These are phyloP conservation scores for Anethum foeniculum DNA, from an alignment of 140 eudicot genomes.

Conservation along the genomic window DNA sequence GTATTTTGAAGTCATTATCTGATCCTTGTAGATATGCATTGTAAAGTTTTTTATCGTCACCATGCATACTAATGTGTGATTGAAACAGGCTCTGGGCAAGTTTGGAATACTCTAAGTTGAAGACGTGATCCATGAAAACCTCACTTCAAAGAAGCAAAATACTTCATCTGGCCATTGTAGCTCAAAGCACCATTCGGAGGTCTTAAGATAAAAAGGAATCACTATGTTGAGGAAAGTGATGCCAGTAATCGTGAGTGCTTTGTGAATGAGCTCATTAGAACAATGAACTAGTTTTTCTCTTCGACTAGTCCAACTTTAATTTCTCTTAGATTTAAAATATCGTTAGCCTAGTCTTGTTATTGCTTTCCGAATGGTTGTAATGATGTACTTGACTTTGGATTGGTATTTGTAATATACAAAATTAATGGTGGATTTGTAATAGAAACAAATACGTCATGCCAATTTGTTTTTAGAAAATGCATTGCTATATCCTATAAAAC, in stretches of 20 bases:
- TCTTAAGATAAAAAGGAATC: constrained; percentile 68
- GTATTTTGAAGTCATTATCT: constrained; percentile 18
- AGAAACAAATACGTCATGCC: no score
- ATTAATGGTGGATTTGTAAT: no score
- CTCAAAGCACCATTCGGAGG: constrained; percentile 87
- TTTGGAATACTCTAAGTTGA: constrained; percentile 67
- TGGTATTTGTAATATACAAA: no score
- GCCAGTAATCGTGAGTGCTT: constrained; percentile 81
- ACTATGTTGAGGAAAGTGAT: constrained; percentile 90
- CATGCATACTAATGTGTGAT: neutral
- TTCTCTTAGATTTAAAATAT: no score
- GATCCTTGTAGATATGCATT: no score
- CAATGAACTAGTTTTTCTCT: constrained; percentile 42
- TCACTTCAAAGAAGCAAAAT: constrained; percentile 82
- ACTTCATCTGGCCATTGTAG: constrained; percentile 84
- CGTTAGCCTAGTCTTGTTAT: no score
- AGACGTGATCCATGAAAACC: constrained; percentile 79
- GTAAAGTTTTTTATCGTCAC: neutral
- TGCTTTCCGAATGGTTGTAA: no score
- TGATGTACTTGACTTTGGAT: no score
- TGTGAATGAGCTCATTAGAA: constrained; percentile 74
- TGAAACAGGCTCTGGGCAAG: constrained; percentile 51
- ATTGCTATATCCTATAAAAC: no score
- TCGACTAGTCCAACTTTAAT: neutral
- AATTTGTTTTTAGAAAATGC: no score